Evolutionary conservation across 768 basidiomycete species (phyloP).

Genomic region (Boletus coccyginus): DNA sequence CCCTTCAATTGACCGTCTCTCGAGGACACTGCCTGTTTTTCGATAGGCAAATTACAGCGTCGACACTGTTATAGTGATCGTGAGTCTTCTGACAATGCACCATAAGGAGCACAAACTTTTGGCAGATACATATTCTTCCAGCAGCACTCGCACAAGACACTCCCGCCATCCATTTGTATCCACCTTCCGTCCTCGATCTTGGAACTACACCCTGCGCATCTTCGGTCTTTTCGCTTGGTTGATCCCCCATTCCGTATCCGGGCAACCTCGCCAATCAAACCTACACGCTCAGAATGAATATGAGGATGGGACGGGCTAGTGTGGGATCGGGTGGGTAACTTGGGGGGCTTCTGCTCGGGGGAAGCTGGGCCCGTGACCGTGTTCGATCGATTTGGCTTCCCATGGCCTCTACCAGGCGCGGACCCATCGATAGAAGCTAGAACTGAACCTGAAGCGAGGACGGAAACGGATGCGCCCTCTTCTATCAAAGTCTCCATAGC

Average conservation of each 20-base stretch:
- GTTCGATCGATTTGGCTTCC: constrained; percentile 45
- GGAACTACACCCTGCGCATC: constrained; percentile 68
- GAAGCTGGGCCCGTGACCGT: constrained; percentile 47
- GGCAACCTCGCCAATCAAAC: constrained; percentile 25
- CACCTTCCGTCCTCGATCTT: constrained; percentile 77
- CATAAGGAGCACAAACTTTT: constrained; percentile 50
- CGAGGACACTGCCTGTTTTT: constrained; percentile 87
- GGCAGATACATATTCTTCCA: constrained; percentile 98
- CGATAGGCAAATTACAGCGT: constrained; percentile 81
- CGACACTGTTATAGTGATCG: constrained; percentile 58
- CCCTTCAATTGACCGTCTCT: constrained; percentile 94
- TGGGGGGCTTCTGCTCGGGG: constrained; percentile 46
- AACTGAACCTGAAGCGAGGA: constrained; percentile 35
- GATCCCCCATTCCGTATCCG: constrained; percentile 33
- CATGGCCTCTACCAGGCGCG: constrained; percentile 16
- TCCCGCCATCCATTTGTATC: constrained; percentile 75
- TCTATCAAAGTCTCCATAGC: constrained; percentile 54
- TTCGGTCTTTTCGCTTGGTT: constrained; percentile 35
- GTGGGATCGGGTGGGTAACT: constrained; percentile 54
- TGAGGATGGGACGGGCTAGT: constrained; percentile 45
- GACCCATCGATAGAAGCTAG: constrained; percentile 28
- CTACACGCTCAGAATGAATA: constrained; percentile 29
- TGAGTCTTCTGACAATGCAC: constrained; percentile 1
- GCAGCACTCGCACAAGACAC: constrained; percentile 81
- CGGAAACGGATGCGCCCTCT: constrained; percentile 36